These are phyloP conservation scores for Apiotrichum mycotoxinovorans DNA, from an alignment of 1,284 basidiomycete species.

Conservation along the genomic window DNA sequence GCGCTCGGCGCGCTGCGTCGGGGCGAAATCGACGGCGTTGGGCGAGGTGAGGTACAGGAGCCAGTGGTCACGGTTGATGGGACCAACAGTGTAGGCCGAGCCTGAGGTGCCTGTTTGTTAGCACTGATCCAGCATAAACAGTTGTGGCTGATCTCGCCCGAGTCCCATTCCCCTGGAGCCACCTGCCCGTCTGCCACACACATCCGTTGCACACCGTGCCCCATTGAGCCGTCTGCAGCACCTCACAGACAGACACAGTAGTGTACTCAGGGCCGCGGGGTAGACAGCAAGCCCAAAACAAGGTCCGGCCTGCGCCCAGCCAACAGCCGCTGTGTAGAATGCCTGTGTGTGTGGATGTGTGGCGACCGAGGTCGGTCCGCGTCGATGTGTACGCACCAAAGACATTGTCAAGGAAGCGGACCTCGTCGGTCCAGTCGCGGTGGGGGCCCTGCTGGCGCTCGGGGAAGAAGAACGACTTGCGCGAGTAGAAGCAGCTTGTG, in stretches of 20 bases:
- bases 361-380: no score
- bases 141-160: not conserved
- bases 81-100: slow-evolving; percentile 93
- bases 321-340: no score
- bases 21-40: slow-evolving; percentile 21
- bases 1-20: slow-evolving; percentile 5
- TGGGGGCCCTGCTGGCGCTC: slow-evolving; percentile 93
- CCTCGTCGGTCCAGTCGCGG: slow-evolving; percentile 90
- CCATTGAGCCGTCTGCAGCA: not conserved
- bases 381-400: slow-evolving; percentile 61
- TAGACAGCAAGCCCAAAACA: no score
- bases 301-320: no score
- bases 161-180: no score
- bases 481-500: slow-evolving; percentile 78
- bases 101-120: slow-evolving; percentile 57
- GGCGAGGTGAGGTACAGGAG: slow-evolving; percentile 84
- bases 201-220: no score
- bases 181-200: no score
- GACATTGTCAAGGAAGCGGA: slow-evolving; percentile 75
- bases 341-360: no score
- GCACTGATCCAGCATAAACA: not conserved
- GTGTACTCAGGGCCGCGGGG: not conserved
- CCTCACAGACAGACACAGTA: not conserved
- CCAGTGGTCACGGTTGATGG: slow-evolving; percentile 99
- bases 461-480: slow-evolving; percentile 99